These are phyloP conservation scores for Globisporangium rhizosaccharum DNA, from an alignment of 352 stramenopile genomes.

Conservation along the genomic window DNA sequence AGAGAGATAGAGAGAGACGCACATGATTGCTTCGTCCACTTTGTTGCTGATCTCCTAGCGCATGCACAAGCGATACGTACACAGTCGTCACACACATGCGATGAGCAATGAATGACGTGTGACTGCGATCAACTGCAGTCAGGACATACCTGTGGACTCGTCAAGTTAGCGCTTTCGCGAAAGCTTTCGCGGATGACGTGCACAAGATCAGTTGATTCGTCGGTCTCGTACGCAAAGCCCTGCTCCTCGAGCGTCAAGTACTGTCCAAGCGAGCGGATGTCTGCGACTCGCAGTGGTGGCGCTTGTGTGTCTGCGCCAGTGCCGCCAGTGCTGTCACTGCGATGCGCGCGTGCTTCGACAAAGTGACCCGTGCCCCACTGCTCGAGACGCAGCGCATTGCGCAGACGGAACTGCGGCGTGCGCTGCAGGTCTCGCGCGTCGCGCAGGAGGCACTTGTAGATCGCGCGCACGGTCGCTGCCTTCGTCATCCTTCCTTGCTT, in stretches of 20 bases:
- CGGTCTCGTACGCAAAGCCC: constrained; percentile 26
- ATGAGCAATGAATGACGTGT: no score
- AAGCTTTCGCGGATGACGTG: constrained; percentile 42
- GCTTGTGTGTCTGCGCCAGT: background rate
- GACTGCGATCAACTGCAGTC: background rate
- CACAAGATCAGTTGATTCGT: constrained; percentile 22
- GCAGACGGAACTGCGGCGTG: constrained; percentile 57
- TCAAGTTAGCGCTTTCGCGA: constrained; percentile 29
- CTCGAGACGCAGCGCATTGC: constrained; percentile 43
- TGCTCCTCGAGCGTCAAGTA: constrained; percentile 36
- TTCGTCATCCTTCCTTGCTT: constrained; percentile 25
- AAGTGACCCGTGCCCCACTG: constrained; percentile 61
- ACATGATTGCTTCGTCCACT: constrained; percentile 69
- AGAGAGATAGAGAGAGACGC: background rate
- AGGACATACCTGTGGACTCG: constrained; percentile 28
- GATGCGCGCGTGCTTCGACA: constrained; percentile 18
- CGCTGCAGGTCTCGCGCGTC: constrained; percentile 48
- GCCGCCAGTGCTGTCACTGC: no score
- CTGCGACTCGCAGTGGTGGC: constrained; percentile 5
- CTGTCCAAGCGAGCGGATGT: constrained; percentile 37
- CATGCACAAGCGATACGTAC: no score
- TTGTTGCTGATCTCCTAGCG: constrained; percentile 34
- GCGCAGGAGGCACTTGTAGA: constrained; percentile 67
- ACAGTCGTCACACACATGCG: background rate
- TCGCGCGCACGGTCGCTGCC: constrained; percentile 33